Conservation (phyloP, 2,329 filamentous ascomycete species). For the Clonostachys rhizophaga region DNA sequence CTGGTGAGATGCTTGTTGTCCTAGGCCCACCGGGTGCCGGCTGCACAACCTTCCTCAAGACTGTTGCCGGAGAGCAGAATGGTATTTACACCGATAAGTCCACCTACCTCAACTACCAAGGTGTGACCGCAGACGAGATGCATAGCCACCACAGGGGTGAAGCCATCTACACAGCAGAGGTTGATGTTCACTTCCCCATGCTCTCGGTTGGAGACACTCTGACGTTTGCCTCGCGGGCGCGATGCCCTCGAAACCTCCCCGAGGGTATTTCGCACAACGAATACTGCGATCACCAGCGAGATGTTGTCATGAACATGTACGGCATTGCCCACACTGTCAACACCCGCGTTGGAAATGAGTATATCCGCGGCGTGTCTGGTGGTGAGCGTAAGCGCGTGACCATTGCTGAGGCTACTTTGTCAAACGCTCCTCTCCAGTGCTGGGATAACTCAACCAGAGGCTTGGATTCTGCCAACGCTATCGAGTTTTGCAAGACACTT, state of each 20-base stretch:
- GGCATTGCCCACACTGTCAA: slow-evolving; percentile 50
- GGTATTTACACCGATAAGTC: slow-evolving; percentile 55
- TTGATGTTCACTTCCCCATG: slow-evolving; percentile 57
- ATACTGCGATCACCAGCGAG: slow-evolving; percentile 41
- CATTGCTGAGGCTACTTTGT: slow-evolving; percentile 19
- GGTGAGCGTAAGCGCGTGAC: slow-evolving; percentile 38
- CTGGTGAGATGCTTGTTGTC: slow-evolving; percentile 52
- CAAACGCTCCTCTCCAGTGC: slow-evolving; percentile 16
- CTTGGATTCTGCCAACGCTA: slow-evolving; percentile 46
- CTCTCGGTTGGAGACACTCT: slow-evolving; percentile 57
- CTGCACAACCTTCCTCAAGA: slow-evolving; percentile 66
- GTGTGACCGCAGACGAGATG: slow-evolving; percentile 52
- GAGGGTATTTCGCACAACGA: slow-evolving; percentile 32
- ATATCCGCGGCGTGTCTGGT: slow-evolving; percentile 45
- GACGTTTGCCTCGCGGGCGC: slow-evolving; percentile 52
- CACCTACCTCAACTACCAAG: slow-evolving; percentile 62
- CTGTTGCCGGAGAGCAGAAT: slow-evolving; percentile 52
- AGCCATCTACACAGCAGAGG: slow-evolving; percentile 62
- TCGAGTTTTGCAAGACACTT: slow-evolving; percentile 48
- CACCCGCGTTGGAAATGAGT: slow-evolving; percentile 49
- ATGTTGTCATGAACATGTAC: slow-evolving; percentile 50
- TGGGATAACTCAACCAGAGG: slow-evolving; percentile 45
- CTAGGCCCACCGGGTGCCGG: slow-evolving; percentile 48
- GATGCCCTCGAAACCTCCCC: slow-evolving; percentile 50
- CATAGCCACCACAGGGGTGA: slow-evolving; percentile 49